These are phyloP conservation scores for Wickerhamiella lipophila DNA, from an alignment of 805 yeast genomes.

Conservation along the genomic window DNA sequence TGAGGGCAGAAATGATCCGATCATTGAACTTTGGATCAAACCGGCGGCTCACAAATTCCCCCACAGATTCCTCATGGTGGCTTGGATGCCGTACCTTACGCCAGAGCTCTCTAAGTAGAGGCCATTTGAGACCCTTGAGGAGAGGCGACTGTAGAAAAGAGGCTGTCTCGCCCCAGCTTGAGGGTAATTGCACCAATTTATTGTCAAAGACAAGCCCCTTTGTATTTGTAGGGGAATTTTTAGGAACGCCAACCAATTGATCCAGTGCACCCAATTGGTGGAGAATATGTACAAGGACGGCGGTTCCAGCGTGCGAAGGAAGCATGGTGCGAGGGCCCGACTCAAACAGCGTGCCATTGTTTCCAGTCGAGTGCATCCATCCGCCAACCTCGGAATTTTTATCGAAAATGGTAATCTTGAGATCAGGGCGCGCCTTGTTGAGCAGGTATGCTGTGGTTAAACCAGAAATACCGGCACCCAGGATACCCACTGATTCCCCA, in stretches of 20 bases:
- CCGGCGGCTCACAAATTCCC: conserved; percentile 51
- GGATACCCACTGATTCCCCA: conserved; percentile 43
- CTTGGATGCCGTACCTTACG: conserved; percentile 20
- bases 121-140: conserved; percentile 46
- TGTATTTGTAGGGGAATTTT: conserved; percentile 50
- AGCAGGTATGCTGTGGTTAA: conserved; percentile 39
- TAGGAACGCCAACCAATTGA: conserved; percentile 46
- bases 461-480: conserved; percentile 88
- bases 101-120: conserved; percentile 29
- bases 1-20: conserved; percentile 63
- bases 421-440: conserved; percentile 61
- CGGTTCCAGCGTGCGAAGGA: conserved; percentile 64
- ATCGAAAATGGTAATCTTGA: conserved; percentile 53
- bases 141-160: conserved; percentile 19
- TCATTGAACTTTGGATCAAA: conserved; percentile 44
- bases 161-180: conserved; percentile 14
- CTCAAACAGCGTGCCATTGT: conserved; percentile 36
- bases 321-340: conserved; percentile 87
- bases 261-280: conserved; percentile 36
- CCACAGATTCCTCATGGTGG: conserved; percentile 56
- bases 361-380: conserved; percentile 42
- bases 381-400: conserved; percentile 53
- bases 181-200: conserved; percentile 26
- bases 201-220: conserved; percentile 45
- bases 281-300: conserved; percentile 23